phyloP scores from a whole-genome alignment of 331 rosid genomes.

The Pyracantha coccinea region DNA sequence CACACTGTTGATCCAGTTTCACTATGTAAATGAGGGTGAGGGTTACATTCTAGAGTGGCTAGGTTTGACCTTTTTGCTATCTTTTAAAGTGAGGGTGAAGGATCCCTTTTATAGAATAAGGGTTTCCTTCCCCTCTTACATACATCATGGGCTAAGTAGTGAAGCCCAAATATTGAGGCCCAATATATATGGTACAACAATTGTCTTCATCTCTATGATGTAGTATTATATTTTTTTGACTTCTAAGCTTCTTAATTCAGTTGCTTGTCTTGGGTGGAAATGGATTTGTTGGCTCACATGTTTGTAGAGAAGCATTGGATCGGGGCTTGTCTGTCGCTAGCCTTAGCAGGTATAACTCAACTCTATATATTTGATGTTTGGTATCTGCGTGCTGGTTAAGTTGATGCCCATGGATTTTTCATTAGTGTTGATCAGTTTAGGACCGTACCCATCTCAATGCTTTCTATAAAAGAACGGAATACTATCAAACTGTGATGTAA shows the following conservation, averaged over 20 bases:
- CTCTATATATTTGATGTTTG: not conserved
- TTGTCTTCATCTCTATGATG: not conserved
- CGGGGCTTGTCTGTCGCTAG: conserved; percentile 77
- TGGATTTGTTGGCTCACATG: conserved; percentile 94
- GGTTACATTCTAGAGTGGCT: too few relatives aligned
- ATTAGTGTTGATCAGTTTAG: not conserved
- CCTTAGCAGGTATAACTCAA: conserved; percentile 47
- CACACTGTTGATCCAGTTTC: too few relatives aligned
- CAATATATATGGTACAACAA: too few relatives aligned
- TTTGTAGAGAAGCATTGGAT: conserved; percentile 72
- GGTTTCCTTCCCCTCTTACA: too few relatives aligned
- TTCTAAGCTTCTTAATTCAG: conserved; percentile 36
- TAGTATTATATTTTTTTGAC: conserved; percentile 1
- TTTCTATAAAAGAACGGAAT: not conserved
- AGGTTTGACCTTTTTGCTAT: too few relatives aligned
- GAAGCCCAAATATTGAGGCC: too few relatives aligned
- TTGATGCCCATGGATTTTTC: not conserved
- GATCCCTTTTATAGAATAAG: too few relatives aligned
- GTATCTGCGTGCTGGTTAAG: not conserved
- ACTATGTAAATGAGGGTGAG: too few relatives aligned
- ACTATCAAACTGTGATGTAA: not conserved
- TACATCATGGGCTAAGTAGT: too few relatives aligned
- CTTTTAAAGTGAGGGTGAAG: too few relatives aligned
- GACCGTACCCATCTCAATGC: not conserved
- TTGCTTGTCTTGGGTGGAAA: conserved; percentile 97